Conservation (phyloP, 2,329 filamentous ascomycete species). For the Fusarium hainanense region DNA sequence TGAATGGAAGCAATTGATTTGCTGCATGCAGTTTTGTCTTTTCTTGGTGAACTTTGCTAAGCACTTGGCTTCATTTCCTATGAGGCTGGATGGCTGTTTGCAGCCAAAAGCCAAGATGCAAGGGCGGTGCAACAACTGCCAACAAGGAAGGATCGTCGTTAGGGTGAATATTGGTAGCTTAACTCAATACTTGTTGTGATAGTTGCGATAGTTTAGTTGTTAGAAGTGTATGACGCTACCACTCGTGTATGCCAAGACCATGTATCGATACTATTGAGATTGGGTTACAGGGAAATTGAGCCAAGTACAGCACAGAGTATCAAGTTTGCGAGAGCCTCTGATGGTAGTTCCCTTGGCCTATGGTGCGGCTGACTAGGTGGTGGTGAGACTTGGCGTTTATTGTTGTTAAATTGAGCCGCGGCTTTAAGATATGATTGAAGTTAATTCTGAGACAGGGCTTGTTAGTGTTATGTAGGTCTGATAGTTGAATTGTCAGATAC, state of each 20-base stretch:
- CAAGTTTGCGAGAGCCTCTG: not conserved
- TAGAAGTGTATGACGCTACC: not conserved
- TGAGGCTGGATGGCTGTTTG: not conserved
- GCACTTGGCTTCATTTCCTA: constrained; percentile 1
- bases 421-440: not conserved
- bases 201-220: not conserved
- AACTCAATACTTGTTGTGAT: not conserved
- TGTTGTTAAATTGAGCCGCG: constrained; percentile 5
- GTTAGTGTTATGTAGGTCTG: too few relatives aligned
- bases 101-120: constrained; percentile 1
- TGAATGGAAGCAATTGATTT: constrained; percentile 19
- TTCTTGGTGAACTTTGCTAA: not conserved
- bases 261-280: not conserved
- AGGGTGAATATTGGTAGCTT: not conserved
- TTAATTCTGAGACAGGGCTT: not conserved
- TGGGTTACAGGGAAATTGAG: constrained; percentile 15
- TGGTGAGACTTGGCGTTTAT: constrained; percentile 13
- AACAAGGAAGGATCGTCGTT: not conserved
- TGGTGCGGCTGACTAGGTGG: not conserved
- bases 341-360: not conserved
- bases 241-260: not conserved
- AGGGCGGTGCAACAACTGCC: constrained; percentile 1
- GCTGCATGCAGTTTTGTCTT: not conserved
- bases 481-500: not conserved
- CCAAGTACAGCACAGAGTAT: not conserved